phyloP scores from a whole-genome alignment of 768 basidiomycete species.

The Tulasnella calospora region DNA sequence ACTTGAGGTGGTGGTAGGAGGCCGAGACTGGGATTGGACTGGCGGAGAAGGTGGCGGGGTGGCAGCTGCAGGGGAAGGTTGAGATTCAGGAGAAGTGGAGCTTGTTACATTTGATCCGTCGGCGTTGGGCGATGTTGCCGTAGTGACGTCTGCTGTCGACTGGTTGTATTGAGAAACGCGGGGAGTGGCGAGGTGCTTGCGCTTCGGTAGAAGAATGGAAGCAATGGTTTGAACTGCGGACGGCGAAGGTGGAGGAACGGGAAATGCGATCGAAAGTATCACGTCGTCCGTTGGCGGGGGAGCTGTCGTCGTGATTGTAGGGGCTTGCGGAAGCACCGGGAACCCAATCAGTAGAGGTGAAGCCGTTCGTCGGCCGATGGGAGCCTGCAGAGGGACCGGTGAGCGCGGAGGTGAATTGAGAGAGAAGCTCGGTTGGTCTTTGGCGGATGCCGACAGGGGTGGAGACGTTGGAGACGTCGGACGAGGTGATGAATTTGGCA shows the following conservation, averaged over 20 bases:
- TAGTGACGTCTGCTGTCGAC: background rate
- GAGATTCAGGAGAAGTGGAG: background rate
- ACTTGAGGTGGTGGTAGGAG: background rate
- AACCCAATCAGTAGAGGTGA: background rate
- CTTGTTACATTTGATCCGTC: too few relatives aligned
- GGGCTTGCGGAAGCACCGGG: background rate
- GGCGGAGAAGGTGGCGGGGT: background rate
- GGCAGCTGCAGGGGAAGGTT: background rate
- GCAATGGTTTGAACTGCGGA: background rate
- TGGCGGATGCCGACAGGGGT: background rate
- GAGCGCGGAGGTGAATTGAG: background rate
- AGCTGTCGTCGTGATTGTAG: background rate
- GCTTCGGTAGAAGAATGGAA: background rate
- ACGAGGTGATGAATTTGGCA: too few relatives aligned
- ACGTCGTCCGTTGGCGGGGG: background rate
- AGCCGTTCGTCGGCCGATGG: background rate
- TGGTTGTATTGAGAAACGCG: background rate
- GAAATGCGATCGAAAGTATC: background rate
- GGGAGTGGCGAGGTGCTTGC: background rate
- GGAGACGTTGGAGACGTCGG: background rate
- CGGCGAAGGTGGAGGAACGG: background rate
- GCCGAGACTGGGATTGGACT: background rate
- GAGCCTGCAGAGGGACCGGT: too few relatives aligned
- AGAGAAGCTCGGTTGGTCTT: background rate
- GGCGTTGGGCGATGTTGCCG: too few relatives aligned